These are phyloP conservation scores for Backusella tuberculispora DNA, from an alignment of 192 early-diverging fungal species.

Conservation along the genomic window DNA sequence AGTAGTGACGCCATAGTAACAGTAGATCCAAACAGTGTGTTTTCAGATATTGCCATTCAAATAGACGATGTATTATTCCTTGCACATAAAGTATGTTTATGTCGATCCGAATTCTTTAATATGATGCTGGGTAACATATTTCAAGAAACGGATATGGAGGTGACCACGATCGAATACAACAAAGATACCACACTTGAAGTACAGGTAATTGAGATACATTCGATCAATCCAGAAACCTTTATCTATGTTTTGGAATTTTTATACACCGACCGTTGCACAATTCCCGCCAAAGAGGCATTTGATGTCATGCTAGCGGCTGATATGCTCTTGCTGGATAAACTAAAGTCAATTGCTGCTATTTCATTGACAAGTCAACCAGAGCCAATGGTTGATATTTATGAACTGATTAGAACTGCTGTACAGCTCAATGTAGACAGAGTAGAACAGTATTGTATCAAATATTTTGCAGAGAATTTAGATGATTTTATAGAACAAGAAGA, in stretches of 20 bases:
- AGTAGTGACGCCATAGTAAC: neutral
- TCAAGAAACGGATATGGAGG: neutral
- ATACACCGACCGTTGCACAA: slow-evolving; percentile 48
- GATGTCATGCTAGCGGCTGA: slow-evolving; percentile 51
- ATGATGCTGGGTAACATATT: neutral
- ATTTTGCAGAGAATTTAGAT: slow-evolving; percentile 42
- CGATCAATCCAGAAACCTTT: neutral
- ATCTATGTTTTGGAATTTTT: slow-evolving; percentile 45
- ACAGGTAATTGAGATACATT: neutral
- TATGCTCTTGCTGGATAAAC: slow-evolving; percentile 49
- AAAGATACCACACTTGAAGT: neutral
- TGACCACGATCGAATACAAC: neutral
- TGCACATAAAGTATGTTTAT: neutral
- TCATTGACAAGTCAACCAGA: slow-evolving; percentile 37
- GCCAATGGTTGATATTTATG: neutral
- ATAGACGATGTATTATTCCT: neutral
- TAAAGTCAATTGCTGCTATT: slow-evolving; percentile 48
- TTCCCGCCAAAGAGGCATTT: slow-evolving; percentile 36
- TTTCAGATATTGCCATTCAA: neutral
- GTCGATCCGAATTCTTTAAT: neutral
- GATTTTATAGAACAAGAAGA: slow-evolving; percentile 24
- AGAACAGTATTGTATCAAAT: slow-evolving; percentile 44
- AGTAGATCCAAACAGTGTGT: neutral
- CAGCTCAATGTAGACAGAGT: slow-evolving; percentile 49
- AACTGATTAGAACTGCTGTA: slow-evolving; percentile 38